phyloP scores from a whole-genome alignment of 306 rosid genomes.

The Acacia crassicarpa region DNA sequence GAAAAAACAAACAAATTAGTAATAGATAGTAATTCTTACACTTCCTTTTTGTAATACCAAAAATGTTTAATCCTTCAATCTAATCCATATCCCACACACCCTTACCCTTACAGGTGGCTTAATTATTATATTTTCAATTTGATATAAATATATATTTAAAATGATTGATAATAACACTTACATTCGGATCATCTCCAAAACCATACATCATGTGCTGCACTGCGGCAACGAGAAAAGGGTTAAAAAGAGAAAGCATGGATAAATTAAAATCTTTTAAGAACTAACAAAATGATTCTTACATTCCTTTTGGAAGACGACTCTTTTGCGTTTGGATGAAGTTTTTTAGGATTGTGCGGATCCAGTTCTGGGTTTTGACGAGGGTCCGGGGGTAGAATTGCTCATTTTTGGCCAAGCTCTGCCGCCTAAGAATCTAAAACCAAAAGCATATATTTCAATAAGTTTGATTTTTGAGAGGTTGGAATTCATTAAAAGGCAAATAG shows the following conservation, averaged over 20 bases:
- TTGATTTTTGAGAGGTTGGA: no score
- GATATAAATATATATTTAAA: background rate
- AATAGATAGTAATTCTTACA: no score
- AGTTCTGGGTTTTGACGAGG: constrained; percentile 69
- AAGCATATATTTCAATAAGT: no score
- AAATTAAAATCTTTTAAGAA: background rate
- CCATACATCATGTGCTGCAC: constrained; percentile 99
- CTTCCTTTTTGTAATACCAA: background rate
- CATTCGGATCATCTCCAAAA: constrained; percentile 89
- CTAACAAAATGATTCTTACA: constrained; percentile 33
- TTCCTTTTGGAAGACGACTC: constrained; percentile 90
- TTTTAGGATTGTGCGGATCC: constrained; percentile 81
- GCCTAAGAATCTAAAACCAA: background rate
- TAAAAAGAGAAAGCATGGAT: background rate
- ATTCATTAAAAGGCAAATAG: background rate
- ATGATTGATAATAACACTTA: constrained; percentile 34
- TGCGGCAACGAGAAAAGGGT: constrained; percentile 21
- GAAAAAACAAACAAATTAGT: background rate
- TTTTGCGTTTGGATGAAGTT: constrained; percentile 74
- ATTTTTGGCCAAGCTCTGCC: constrained; percentile 22
- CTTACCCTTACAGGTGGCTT: background rate
- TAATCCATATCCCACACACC: background rate
- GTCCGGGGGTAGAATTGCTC: constrained; percentile 57
- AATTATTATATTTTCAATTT: background rate
- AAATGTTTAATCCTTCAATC: background rate